Conservation (phyloP, 2,329 filamentous ascomycete species). For the Arachnopeziza araneosa region DNA sequence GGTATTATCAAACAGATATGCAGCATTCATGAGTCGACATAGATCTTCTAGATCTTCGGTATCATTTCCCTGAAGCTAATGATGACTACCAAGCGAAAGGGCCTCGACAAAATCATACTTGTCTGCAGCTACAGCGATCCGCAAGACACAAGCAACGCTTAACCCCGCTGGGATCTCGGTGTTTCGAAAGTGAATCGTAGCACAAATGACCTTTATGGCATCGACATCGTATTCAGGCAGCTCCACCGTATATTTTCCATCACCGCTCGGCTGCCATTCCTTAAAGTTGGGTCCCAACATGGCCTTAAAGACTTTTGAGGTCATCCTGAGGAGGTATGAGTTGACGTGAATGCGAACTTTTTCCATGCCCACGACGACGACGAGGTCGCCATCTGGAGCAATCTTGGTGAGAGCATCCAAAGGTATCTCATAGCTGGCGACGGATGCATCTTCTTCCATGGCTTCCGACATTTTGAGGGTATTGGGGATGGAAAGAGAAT, state of each 20-base stretch:
- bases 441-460: not conserved
- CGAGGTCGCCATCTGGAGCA: not conserved
- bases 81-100: not conserved
- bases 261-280: not conserved
- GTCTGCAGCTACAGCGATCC: not conserved
- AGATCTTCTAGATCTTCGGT: not conserved
- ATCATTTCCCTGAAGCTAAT: not conserved
- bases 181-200: not conserved
- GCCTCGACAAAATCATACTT: not conserved
- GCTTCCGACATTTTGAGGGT: not conserved
- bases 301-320: not conserved
- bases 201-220: not conserved
- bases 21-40: not conserved
- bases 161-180: not conserved
- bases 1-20: not conserved
- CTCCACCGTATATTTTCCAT: not conserved
- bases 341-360: not conserved
- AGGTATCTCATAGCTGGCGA: not conserved
- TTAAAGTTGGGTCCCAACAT: not conserved
- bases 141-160: not conserved
- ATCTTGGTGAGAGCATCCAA: not conserved
- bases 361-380: not conserved
- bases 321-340: not conserved
- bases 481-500: too few relatives aligned
- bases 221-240: not conserved